A percentile compares a stretch with the other conserved stretches of the same genome.
phyloP scores from a whole-genome alignment of 805 yeast genomes.

The Cyberlindnera euphorbiiphila region DNA sequence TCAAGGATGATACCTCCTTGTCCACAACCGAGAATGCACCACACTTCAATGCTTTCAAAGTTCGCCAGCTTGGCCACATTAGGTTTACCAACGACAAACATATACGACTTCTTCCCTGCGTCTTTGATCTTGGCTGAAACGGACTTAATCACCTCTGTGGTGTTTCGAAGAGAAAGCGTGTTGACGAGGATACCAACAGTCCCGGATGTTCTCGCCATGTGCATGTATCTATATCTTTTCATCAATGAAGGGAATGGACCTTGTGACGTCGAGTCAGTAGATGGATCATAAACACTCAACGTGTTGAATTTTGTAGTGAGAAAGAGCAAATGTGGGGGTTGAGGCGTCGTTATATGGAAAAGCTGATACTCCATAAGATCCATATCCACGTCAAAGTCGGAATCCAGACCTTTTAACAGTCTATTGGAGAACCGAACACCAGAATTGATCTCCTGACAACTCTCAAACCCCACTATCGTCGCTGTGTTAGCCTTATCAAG shows the following conservation, averaged over 20 bases:
- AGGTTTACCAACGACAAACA: conserved; percentile 96
- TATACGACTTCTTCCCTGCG: conserved; percentile 87
- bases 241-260: conserved; percentile 78
- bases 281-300: conserved; percentile 48
- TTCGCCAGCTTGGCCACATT: conserved; percentile 96
- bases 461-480: conserved; percentile 39
- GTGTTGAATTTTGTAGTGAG: conserved; percentile 66
- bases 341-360: conserved; percentile 71
- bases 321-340: conserved; percentile 73
- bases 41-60: conserved; percentile 87
- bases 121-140: conserved; percentile 57
- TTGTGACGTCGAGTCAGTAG: conserved; percentile 28
- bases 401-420: conserved; percentile 13
- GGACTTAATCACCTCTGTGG: conserved; percentile 59
- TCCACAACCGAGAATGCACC: conserved; percentile 95
- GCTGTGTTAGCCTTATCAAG: conserved; percentile 32
- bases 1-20: conserved; percentile 90
- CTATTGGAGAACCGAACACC: conserved; percentile 30
- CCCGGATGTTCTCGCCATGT: conserved; percentile 83
- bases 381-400: conserved; percentile 29
- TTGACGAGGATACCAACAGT: conserved; percentile 90
- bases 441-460: conserved; percentile 1
- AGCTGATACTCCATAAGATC: conserved; percentile 47
- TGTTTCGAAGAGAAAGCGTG: conserved; percentile 77
- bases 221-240: conserved; percentile 84